Percentiles rank a stretch among this genome's conserved stretches.
phyloP scores from a whole-genome alignment of 129 eudicot genomes.

The Ambrosia trifida region DNA sequence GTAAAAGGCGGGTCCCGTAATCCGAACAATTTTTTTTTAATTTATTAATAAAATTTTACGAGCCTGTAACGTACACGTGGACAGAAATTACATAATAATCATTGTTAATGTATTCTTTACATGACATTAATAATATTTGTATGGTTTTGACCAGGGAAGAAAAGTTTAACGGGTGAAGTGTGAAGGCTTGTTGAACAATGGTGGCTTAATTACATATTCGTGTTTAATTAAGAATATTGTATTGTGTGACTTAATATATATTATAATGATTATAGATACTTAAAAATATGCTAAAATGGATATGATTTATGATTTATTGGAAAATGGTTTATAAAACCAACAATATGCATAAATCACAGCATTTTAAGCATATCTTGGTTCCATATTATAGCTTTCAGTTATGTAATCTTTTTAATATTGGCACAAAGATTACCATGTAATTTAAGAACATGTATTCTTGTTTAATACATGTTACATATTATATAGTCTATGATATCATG shows the following conservation, averaged over 20 bases:
- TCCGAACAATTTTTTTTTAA: too few relatives aligned
- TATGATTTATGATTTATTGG: constrained; percentile 28
- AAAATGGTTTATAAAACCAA: constrained; percentile 2
- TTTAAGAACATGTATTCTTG: constrained; percentile 10
- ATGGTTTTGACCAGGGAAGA: constrained; percentile 24
- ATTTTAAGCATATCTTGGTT: constrained; percentile 29
- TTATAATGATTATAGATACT: neutral
- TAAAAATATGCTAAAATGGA: constrained; percentile 30
- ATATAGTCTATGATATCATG: neutral
- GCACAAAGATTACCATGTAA: constrained; percentile 15
- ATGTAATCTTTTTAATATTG: constrained; percentile 10
- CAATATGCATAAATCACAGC: constrained; percentile 22
- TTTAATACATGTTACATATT: constrained; percentile 12
- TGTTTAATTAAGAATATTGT: neutral
- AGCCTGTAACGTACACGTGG: neutral
- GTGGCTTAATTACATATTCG: constrained; percentile 11
- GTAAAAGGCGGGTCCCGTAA: too few relatives aligned
- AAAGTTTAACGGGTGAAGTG: constrained; percentile 31
- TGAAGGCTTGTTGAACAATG: constrained; percentile 27
- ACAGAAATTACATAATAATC: neutral
- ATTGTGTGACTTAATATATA: neutral
- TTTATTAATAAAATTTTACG: too few relatives aligned
- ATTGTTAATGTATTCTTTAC: neutral
- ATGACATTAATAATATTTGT: neutral
- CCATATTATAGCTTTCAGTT: neutral